Evolutionary conservation across 495 filamentous ascomycete species (phyloP).

Genomic region (Lasiosphaeria miniovina): DNA sequence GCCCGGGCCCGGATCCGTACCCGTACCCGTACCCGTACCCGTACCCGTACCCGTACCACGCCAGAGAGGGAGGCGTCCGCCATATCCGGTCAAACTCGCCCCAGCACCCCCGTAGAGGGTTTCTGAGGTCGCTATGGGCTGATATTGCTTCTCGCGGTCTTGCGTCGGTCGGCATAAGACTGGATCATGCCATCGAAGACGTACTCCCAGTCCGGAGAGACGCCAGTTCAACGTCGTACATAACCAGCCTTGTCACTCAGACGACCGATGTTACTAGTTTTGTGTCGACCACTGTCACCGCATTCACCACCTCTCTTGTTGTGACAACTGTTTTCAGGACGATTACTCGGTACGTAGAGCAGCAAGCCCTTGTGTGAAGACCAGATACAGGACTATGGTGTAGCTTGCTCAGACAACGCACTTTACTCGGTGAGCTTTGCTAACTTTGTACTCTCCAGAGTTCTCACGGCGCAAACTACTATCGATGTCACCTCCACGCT

Average conservation of each 20-base stretch:
- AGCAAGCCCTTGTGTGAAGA: no score
- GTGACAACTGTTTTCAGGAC: slow-evolving; percentile 25
- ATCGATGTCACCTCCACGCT: slow-evolving; percentile 29
- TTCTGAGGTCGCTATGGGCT: neutral
- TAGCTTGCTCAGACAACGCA: no score
- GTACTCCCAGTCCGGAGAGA: neutral
- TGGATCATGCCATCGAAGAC: neutral
- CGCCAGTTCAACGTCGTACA: slow-evolving; percentile 7
- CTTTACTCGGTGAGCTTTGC: neutral
- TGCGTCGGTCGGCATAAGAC: neutral
- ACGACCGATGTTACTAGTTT: slow-evolving; percentile 18
- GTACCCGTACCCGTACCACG: no score
- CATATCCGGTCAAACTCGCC: neutral
- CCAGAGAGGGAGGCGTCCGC: no score
- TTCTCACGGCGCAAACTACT: slow-evolving; percentile 26
- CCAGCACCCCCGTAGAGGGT: neutral
- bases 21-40: no score
- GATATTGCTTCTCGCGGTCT: neutral
- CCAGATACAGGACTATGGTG: no score
- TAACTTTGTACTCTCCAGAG: slow-evolving; percentile 14
- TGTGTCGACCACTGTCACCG: slow-evolving; percentile 19
- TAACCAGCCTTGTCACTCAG: slow-evolving; percentile 21
- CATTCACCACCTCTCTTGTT: slow-evolving; percentile 19
- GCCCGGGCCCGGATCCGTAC: neutral
- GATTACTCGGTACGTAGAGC: slow-evolving; percentile 19